Conservation (phyloP, 1,139 yeast species). For the Groenewaldozyma auringiensis region DNA sequence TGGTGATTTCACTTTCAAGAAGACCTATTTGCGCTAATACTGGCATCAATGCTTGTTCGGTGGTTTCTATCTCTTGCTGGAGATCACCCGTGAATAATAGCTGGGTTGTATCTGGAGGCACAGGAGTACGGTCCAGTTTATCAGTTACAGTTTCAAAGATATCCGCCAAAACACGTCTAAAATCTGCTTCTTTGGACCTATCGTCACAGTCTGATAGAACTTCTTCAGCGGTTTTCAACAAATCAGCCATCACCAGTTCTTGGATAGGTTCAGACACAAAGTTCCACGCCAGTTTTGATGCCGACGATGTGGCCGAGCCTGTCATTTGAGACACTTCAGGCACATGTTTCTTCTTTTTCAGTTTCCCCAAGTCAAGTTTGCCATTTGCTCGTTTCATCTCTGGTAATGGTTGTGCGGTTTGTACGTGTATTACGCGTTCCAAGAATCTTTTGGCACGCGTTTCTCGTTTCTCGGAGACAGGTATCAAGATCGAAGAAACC, state of each 20-base stretch:
- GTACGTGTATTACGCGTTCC: too few relatives aligned
- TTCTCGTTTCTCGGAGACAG: too few relatives aligned
- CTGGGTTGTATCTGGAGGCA: background rate
- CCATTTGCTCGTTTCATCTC: background rate
- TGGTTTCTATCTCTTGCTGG: conserved; percentile 4
- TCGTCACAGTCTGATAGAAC: background rate
- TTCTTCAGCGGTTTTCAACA: background rate
- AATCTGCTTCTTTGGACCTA: background rate
- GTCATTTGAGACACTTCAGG: background rate
- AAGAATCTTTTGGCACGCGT: too few relatives aligned
- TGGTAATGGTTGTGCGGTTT: too few relatives aligned
- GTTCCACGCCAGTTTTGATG: conserved; percentile 4
- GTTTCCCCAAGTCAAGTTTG: background rate
- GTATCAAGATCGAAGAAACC: too few relatives aligned
- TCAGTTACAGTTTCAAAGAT: background rate
- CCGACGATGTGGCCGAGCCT: background rate
- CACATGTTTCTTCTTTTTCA: background rate
- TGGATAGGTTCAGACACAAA: background rate
- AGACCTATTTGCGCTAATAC: conserved; percentile 20
- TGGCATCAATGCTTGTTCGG: conserved; percentile 19
- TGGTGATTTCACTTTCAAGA: conserved; percentile 19
- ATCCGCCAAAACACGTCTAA: background rate
- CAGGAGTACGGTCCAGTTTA: background rate
- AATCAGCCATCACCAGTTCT: background rate
- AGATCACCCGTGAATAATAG: conserved; percentile 4